Conservation (phyloP, 306 rosid genomes). For the Coriaria nepalensis region DNA sequence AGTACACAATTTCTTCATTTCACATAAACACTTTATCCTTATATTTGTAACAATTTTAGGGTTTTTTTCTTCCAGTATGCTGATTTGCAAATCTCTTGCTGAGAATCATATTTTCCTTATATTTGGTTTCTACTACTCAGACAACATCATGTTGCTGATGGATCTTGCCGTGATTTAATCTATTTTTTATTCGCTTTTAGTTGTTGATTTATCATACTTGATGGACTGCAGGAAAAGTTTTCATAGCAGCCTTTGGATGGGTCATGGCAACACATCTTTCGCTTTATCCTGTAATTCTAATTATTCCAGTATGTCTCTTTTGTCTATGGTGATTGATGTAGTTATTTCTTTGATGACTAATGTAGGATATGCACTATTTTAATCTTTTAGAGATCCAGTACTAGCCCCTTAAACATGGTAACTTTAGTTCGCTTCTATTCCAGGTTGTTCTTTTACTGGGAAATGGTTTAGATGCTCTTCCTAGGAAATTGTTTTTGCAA, state of each 20-base stretch:
- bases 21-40: background rate
- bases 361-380: too few relatives aligned
- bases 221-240: conserved; percentile 47
- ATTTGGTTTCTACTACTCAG: too few relatives aligned
- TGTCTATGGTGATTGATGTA: conserved; percentile 6
- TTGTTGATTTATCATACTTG: conserved; percentile 18
- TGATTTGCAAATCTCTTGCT: too few relatives aligned
- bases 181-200: conserved; percentile 10
- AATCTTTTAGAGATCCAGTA: too few relatives aligned
- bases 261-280: conserved; percentile 89
- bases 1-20: conserved; percentile 7
- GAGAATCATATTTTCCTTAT: too few relatives aligned
- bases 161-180: too few relatives aligned
- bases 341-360: too few relatives aligned
- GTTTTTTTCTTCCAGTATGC: too few relatives aligned
- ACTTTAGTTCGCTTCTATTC: conserved; percentile 14
- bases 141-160: too few relatives aligned
- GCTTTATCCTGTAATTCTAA: conserved; percentile 65
- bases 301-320: conserved; percentile 56
- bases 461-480: conserved; percentile 82
- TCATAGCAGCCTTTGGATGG: conserved; percentile 93
- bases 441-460: conserved; percentile 73
- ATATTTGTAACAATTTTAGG: background rate
- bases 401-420: conserved; percentile 10
- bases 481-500: conserved; percentile 45